A percentile compares a stretch with the other conserved stretches of the same genome.
Evolutionary conservation across 1,139 yeast species (phyloP).

Genomic region (Casaregolazyma lundiana): DNA sequence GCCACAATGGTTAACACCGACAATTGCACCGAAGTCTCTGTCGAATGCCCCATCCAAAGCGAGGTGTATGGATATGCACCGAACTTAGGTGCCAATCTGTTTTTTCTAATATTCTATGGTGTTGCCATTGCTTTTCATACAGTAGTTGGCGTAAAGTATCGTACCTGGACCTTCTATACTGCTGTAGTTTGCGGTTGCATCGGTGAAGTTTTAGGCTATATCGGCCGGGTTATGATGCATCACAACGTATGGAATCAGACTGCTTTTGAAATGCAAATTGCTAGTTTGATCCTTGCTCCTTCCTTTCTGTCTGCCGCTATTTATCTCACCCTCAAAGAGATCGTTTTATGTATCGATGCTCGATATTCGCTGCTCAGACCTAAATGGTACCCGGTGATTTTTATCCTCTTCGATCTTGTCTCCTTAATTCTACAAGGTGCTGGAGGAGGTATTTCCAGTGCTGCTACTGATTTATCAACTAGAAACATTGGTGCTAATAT

Average conservation of each 20-base stretch:
- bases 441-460: constrained; percentile 65
- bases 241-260: neutral
- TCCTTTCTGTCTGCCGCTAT: constrained; percentile 88
- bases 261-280: constrained; percentile 43
- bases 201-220: neutral
- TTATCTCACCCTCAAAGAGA: constrained; percentile 69
- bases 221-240: neutral
- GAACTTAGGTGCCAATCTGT: constrained; percentile 44
- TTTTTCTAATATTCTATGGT: constrained; percentile 47
- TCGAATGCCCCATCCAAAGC: neutral
- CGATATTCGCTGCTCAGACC: constrained; percentile 62
- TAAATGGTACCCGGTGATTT: constrained; percentile 67
- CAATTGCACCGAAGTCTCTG: neutral
- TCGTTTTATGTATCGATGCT: constrained; percentile 66
- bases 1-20: neutral
- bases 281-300: constrained; percentile 74
- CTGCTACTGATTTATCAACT: constrained; percentile 15
- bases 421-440: constrained; percentile 75
- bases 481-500: constrained; percentile 56
- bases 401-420: constrained; percentile 61
- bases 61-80: constrained; percentile 42
- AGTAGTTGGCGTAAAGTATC: constrained; percentile 41
- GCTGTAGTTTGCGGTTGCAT: constrained; percentile 27
- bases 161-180: constrained; percentile 71
- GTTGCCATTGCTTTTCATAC: constrained; percentile 41